Evolutionary conservation across 345 rosid species (phyloP).

Genomic region (Boechera retrofracta): DNA sequence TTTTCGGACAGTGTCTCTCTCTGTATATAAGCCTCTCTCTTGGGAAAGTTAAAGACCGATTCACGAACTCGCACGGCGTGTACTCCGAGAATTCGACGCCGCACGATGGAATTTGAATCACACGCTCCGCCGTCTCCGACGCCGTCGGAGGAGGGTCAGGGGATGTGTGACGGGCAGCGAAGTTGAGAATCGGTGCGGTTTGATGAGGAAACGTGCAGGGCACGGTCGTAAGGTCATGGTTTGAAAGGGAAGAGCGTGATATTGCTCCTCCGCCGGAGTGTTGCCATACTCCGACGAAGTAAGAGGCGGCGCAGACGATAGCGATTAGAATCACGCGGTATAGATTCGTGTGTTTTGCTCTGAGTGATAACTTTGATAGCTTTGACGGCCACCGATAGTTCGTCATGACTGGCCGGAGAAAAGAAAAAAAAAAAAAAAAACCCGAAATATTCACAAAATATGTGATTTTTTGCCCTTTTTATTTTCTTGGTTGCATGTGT

Average conservation of each 20-base stretch:
- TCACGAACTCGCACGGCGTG: slow-evolving; percentile 80
- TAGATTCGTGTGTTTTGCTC: slow-evolving; percentile 54
- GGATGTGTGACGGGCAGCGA: slow-evolving; percentile 60
- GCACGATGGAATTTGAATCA: slow-evolving; percentile 61
- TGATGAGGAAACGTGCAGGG: slow-evolving; percentile 38
- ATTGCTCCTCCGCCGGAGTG: slow-evolving; percentile 39
- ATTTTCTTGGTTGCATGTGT: slow-evolving; percentile 18
- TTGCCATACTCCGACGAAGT: slow-evolving; percentile 61
- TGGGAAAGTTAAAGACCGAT: slow-evolving; percentile 62
- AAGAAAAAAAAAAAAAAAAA: not conserved
- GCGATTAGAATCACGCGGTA: slow-evolving; percentile 46
- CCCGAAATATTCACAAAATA: not conserved
- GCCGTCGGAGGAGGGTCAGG: slow-evolving; percentile 48
- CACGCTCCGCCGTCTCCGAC: slow-evolving; percentile 44
- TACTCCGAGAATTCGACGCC: slow-evolving; percentile 55
- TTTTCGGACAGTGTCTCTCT: slow-evolving; percentile 67
- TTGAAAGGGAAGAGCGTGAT: slow-evolving; percentile 25
- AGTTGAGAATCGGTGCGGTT: slow-evolving; percentile 49
- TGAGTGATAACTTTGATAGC: slow-evolving; percentile 38
- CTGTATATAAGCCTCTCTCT: slow-evolving; percentile 66
- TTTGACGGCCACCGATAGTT: slow-evolving; percentile 40
- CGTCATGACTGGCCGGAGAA: slow-evolving; percentile 40
- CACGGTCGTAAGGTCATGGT: slow-evolving; percentile 10
- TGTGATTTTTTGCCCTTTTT: not conserved
- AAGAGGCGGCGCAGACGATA: slow-evolving; percentile 60